These are phyloP conservation scores for Astrocystis sublimbata DNA, from an alignment of 495 filamentous ascomycete species.

Conservation along the genomic window DNA sequence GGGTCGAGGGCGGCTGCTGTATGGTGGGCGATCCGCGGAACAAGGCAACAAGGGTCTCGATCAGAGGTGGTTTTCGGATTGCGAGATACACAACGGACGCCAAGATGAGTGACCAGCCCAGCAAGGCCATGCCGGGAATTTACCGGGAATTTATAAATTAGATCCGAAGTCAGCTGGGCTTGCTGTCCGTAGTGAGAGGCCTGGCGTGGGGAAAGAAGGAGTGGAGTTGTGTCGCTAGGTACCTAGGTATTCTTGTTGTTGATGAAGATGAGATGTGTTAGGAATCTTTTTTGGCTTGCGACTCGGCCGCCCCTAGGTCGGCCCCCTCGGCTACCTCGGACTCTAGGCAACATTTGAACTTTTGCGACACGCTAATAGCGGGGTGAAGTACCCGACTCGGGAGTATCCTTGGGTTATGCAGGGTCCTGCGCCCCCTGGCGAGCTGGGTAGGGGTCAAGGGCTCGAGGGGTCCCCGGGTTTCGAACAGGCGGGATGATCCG, in stretches of 20 bases:
- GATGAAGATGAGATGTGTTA: too few species aligned
- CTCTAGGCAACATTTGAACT: too few species aligned
- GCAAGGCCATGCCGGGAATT: constrained; percentile 43
- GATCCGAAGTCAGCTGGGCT: background rate
- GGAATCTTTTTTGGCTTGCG: too few species aligned
- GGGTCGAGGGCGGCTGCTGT: constrained; percentile 28
- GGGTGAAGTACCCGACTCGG: too few species aligned
- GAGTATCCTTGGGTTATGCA: too few species aligned
- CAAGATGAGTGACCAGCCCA: constrained; percentile 56
- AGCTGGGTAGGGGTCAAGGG: too few species aligned
- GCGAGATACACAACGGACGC: constrained; percentile 54
- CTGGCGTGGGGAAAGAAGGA: background rate
- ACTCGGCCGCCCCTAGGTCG: too few species aligned
- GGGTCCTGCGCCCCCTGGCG: too few species aligned
- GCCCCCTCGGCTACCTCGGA: too few species aligned
- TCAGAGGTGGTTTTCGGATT: constrained; percentile 47
- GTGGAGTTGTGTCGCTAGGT: too few species aligned
- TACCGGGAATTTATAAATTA: background rate
- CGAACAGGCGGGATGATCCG: background rate
- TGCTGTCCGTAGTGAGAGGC: background rate
- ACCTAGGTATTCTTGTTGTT: too few species aligned
- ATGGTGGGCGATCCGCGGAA: constrained; percentile 27
- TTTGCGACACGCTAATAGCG: constrained; percentile 13
- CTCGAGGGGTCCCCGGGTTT: too few species aligned
- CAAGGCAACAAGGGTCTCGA: constrained; percentile 30